Percentiles rank a stretch among this genome's conserved stretches.
Conservation (phyloP, 352 stramenopile genomes). For the Pythium rhizo-oryzae region DNA sequence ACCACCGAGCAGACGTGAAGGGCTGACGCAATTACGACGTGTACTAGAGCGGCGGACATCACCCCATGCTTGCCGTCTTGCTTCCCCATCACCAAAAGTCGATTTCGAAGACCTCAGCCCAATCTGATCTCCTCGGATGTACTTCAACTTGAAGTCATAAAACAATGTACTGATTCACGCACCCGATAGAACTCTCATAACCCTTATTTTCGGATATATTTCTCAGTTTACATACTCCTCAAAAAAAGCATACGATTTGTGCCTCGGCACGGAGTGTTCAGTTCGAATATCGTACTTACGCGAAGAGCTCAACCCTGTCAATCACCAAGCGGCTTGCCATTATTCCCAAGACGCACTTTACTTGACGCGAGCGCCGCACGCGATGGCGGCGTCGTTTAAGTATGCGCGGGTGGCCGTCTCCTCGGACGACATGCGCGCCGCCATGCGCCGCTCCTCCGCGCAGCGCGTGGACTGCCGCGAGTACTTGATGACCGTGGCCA, state of each 20-base stretch:
- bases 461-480: constrained; percentile 61
- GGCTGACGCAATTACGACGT: no score
- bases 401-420: constrained; percentile 25
- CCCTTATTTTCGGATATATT: background rate
- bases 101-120: no score
- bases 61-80: no score
- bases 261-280: background rate
- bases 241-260: background rate
- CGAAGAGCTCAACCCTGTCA: constrained; percentile 4
- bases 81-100: no score
- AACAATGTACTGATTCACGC: background rate
- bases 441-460: constrained; percentile 5
- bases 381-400: constrained; percentile 24
- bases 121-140: background rate
- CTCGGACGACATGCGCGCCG: background rate
- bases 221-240: background rate
- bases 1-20: no score
- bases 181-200: background rate
- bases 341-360: constrained; percentile 2
- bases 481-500: constrained; percentile 73
- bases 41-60: no score
- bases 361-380: background rate
- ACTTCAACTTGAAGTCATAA: background rate
- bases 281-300: constrained; percentile 16
- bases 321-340: no score